These are phyloP conservation scores for Cystofilobasidium ferigula DNA, from an alignment of 768 basidiomycete genomes.

Conservation along the genomic window DNA sequence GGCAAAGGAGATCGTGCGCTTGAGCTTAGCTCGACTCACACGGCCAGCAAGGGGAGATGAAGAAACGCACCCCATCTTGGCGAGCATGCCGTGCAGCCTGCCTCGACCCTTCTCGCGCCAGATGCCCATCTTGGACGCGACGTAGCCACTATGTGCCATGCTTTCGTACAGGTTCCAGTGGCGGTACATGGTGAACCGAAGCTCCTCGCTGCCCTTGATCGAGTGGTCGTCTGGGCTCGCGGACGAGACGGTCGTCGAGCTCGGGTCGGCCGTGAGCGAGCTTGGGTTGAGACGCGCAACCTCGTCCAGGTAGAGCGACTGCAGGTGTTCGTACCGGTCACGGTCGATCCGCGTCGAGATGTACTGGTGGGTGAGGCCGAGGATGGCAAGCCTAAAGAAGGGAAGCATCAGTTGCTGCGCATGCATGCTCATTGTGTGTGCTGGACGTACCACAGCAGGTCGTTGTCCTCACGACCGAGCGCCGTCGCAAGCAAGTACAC, in stretches of 20 bases:
- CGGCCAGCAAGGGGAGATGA: background rate
- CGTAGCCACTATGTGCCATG: conserved; percentile 94
- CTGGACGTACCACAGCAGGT: conserved; percentile 69
- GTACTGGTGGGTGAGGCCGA: conserved; percentile 90
- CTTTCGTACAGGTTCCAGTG: conserved; percentile 98
- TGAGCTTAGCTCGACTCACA: too few species aligned
- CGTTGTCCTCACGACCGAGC: conserved; percentile 86
- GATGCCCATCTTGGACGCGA: conserved; percentile 85
- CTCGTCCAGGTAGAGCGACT: conserved; percentile 74
- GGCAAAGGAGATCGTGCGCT: background rate
- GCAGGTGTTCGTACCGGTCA: conserved; percentile 68
- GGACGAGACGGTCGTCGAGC: background rate
- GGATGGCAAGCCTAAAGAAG: conserved; percentile 70
- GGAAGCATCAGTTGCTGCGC: too few species aligned
- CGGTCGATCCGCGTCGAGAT: conserved; percentile 76
- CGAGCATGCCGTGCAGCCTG: conserved; percentile 74
- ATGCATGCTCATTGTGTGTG: too few species aligned
- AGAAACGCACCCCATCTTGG: conserved; percentile 84
- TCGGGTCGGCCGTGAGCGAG: conserved; percentile 33
- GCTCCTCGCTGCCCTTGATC: conserved; percentile 72
- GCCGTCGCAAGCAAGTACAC: conserved; percentile 81
- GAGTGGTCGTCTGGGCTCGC: conserved; percentile 66
- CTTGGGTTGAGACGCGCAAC: conserved; percentile 75
- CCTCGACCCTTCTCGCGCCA: conserved; percentile 93
- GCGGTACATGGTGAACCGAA: conserved; percentile 85